Evolutionary conservation across 108 stramenopile species (phyloP), one percentile per base, ranked within the genome.

Genomic region (Cyclotella sp.): DNA sequence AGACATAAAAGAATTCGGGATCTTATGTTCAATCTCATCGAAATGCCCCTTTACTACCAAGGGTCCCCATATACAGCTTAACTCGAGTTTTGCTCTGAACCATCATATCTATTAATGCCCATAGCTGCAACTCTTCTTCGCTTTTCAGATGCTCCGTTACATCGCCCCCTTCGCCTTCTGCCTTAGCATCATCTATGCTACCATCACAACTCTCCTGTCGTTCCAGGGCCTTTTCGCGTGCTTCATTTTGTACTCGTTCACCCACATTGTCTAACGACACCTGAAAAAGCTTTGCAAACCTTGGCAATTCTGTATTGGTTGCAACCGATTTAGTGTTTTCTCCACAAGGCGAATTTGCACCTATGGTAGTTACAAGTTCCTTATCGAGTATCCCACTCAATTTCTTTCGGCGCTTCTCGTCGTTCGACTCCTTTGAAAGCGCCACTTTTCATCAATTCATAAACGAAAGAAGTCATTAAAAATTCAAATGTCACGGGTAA

Each of bases 41-140:
- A 70, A 90, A 90, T 13, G 65, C 63, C 6, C 90, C 90, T 29
- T 88, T 86, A 46, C 68, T 85, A 16, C 90, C 90, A 53, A 90
- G 63, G 39, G 64, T 75, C 14, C 88, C 91, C 78, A 72, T 87
- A n/a, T 83, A 77, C 70, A 86, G 76, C 72, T 94, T 94, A 6
- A 94, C 86, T 12, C 84, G 66, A 15, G 93, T 92, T 52, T 94
- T 94, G 29, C 78, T 80, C 67, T 94, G 93, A 9, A 94, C 87
- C 93, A 94, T 94, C 88, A 94, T 88, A 75, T 94, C 93, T 15
- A 94, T 84, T 66, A 92, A 64, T 14, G 89, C 91, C 91, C 91
- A 93, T 28, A 93, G 73, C 64, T 93, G 91, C n/a, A 79, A 27
- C 57, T 89, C 89, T 64, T 86, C 81, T 21, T 49, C 57, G 77